Percentiles rank a stretch among this genome's conserved stretches.
Evolutionary conservation across 352 stramenopile species (phyloP).

Genomic region (Albugo candida): DNA sequence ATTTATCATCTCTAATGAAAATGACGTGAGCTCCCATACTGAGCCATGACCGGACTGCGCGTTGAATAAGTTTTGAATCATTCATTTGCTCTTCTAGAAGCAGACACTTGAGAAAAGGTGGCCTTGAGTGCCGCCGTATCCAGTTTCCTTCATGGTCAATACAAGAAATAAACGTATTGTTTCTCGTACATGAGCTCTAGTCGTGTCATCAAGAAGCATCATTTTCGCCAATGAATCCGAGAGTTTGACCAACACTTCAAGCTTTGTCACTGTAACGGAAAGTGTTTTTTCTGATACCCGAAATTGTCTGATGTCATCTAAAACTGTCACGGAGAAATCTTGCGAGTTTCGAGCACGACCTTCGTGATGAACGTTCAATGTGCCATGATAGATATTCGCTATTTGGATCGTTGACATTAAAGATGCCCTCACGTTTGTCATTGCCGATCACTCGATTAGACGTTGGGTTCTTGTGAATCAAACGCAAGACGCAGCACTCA

Average conservation of each 20-base stretch:
- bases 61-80: slow-evolving; percentile 71
- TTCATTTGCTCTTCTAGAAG: slow-evolving; percentile 58
- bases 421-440: slow-evolving; percentile 6
- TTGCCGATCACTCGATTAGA: slow-evolving; percentile 10
- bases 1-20: slow-evolving; percentile 76
- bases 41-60: slow-evolving; percentile 71
- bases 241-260: slow-evolving; percentile 95
- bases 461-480: slow-evolving; percentile 88
- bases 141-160: slow-evolving; percentile 94
- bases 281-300: slow-evolving; percentile 62
- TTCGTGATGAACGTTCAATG: slow-evolving; percentile 98
- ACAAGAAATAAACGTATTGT: slow-evolving; percentile 95
- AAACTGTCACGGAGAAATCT: slow-evolving; percentile 95
- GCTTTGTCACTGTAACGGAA: slow-evolving; percentile 96
- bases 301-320: slow-evolving; percentile 86
- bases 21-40: slow-evolving; percentile 57
- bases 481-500: no score
- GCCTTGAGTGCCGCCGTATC: slow-evolving; percentile 72
- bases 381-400: slow-evolving; percentile 73
- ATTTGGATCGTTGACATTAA: slow-evolving; percentile 8
- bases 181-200: slow-evolving; percentile 86
- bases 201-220: slow-evolving; percentile 76
- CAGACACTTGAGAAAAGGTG: slow-evolving; percentile 56
- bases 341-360: slow-evolving; percentile 85
- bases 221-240: slow-evolving; percentile 97